Base-by-base conservation (phyloP, 495 filamentous ascomycete species). In the Penicillium diatomitis region DNA sequence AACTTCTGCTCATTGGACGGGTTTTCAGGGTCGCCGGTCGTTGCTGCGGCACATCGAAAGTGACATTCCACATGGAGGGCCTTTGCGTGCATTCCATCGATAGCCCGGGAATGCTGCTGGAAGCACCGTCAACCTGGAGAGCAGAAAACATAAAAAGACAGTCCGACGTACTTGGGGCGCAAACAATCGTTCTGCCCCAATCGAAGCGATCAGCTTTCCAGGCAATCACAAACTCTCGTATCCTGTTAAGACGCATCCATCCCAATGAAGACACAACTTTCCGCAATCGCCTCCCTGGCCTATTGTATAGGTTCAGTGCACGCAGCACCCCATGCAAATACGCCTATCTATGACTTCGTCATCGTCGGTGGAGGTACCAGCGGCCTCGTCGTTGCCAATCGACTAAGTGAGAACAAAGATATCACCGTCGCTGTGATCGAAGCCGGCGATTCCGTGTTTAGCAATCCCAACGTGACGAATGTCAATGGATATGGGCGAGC, bases 321-420 rank as follows among this genome's bases (percentile, higher is more conserved):
- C 5, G 56, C 50, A 32, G 46, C 44, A 29, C 46, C 41, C 20
- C 40, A 50, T 38, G 45, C 42, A 36, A 35, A 9, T 5, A 48
- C 44, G 30, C 37, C 53, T 37, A 27, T n/a, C 34, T 60, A 60
- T 41, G 57, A 75, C 56, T 77, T 72, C 51, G 53, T 77, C 28
- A 70, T 78, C 38, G 67, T 76, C 27, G 75, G 75, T 3, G 76
- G 69, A 40, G 75, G 76, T 0, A 79, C 78, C 0, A 66, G 67
- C 50, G 77, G 77, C 6, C 62, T 81, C 9, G 66, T 70, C 8
- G 53, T 78, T 8, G 76, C 78, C 5, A 72, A 73, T 55, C 66
- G 76, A 32, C 65, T 80, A 6, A 73, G 73, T 0, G 73, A 74
- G 49, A 55, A 73, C 41, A 57, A 66, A 7, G 56, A 61, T 48